Evolutionary conservation across 768 basidiomycete species (phyloP), one percentile per base, ranked within the genome.

Genomic region (Symmetrospora coprosmae): DNA sequence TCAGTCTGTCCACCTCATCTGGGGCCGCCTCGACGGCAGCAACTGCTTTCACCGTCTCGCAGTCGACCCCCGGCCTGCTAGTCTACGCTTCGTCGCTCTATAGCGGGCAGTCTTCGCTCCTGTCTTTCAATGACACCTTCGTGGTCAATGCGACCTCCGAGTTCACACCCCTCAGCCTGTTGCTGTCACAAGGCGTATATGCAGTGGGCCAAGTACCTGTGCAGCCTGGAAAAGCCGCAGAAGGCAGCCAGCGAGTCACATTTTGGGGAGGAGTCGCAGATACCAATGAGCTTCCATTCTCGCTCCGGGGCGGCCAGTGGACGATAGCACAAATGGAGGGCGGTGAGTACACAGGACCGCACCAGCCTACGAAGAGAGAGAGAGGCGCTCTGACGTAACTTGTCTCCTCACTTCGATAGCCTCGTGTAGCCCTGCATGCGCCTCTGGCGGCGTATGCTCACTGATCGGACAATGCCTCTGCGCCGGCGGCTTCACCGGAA

Each of bases 401-500:
- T 28, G 33, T 9, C 14, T 5, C 19, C 9, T 47, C 21, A 13
- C 8, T 5, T 25, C 7, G 27, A 47, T 25, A 50, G 49, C 55
- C 8, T 45, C 39, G 13, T 91, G 88, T 69, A 81, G 84, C 0
- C 82, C 85, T 0, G 75, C 82, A 1, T 91, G 88, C 68, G 77
- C 87, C 0, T 79, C 82, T 1, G 76, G 78, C 0, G 85, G 86
- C 11, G 73, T 83, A 5, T 92, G 88, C 67, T 80, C 82, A 0
- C 71, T 81, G 0, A 78, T 79, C 0, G 85, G 84, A 8, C 80
- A 78, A 14, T 92, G 88, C 67, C 72, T 75, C 0, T 92, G 88
- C 67, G 77, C 81, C 0, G 61, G 79, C 1, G 85, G 85, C 0
- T 91, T 89, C 71, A 81, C 77, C 0, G 88, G 88, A 2, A 71